phyloP scores from a whole-genome alignment of 1,139 yeast genomes.

The Kodamaea ohmeri region DNA sequence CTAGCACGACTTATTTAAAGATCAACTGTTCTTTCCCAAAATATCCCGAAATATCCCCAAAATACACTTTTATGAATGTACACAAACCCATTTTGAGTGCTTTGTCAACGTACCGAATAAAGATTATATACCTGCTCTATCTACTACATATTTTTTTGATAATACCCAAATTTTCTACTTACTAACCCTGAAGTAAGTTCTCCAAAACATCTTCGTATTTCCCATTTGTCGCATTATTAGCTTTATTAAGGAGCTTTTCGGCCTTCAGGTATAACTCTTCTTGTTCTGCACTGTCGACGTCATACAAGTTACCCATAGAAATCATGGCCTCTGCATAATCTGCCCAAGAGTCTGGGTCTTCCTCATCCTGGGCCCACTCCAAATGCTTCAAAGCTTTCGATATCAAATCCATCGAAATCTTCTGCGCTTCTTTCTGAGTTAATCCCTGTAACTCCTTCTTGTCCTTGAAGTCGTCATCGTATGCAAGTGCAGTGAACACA shows the following conservation, averaged over 20 bases:
- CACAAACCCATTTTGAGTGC: too few relatives aligned
- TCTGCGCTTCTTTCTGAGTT: slow-evolving; percentile 43
- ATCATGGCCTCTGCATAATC: slow-evolving; percentile 82
- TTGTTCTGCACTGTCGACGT: slow-evolving; percentile 63
- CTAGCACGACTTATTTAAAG: too few relatives aligned
- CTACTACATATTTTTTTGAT: too few relatives aligned
- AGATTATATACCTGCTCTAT: too few relatives aligned
- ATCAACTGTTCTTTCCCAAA: too few relatives aligned
- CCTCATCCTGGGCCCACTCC: slow-evolving; percentile 59
- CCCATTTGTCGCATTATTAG: slow-evolving; percentile 76
- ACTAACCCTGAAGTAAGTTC: slow-evolving; percentile 25
- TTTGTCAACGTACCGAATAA: too few relatives aligned
- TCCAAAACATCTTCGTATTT: slow-evolving; percentile 61
- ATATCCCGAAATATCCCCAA: too few relatives aligned
- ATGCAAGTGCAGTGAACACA: slow-evolving; percentile 54
- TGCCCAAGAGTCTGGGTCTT: slow-evolving; percentile 80
- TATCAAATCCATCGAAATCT: slow-evolving; percentile 49
- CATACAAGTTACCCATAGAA: slow-evolving; percentile 69
- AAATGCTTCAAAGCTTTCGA: slow-evolving; percentile 58
- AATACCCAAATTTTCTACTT: too few relatives aligned
- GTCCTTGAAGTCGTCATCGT: slow-evolving; percentile 53
- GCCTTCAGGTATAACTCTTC: slow-evolving; percentile 65
- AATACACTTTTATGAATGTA: too few relatives aligned
- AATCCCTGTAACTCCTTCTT: slow-evolving; percentile 39
- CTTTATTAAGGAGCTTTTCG: slow-evolving; percentile 56